phyloP scores from a whole-genome alignment of 352 stramenopile genomes.

The Globisporangium middletonii region DNA sequence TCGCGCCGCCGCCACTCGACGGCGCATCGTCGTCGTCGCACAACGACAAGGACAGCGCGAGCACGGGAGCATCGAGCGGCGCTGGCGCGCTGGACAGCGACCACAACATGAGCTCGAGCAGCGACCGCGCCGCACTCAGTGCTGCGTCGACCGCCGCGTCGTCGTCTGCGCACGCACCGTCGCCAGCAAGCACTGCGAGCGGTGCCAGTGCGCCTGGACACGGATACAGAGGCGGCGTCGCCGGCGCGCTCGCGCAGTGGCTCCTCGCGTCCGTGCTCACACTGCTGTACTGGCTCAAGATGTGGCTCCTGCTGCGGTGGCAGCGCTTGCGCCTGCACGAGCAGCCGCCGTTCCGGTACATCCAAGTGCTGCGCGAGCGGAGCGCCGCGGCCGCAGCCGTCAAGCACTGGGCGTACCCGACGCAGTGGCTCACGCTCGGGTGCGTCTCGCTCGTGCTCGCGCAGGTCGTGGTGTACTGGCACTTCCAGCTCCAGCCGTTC shows the following conservation, averaged over 20 bases:
- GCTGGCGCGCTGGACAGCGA: neutral
- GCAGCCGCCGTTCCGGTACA: constrained; percentile 11
- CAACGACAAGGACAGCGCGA: constrained; percentile 13
- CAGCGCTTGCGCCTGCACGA: constrained; percentile 21
- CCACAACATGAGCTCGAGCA: neutral
- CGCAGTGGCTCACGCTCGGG: constrained; percentile 57
- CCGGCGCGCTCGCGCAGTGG: constrained; percentile 12
- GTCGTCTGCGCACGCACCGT: neutral
- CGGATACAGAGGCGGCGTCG: constrained; percentile 6
- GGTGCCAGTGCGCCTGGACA: neutral
- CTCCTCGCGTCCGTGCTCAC: constrained; percentile 12
- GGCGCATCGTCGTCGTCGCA: constrained; percentile 2
- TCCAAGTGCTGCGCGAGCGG: constrained; percentile 6
- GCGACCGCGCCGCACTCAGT: neutral
- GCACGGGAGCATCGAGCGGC: neutral
- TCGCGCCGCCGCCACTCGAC: constrained; percentile 12
- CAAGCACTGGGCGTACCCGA: constrained; percentile 65
- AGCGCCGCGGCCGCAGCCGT: constrained; percentile 18
- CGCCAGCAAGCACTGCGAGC: neutral
- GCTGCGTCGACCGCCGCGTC: neutral
- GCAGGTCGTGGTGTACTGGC: constrained; percentile 38
- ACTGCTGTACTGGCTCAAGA: constrained; percentile 17
- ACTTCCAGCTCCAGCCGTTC: constrained; percentile 43
- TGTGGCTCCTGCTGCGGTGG: constrained; percentile 18
- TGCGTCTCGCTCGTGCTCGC: constrained; percentile 37